Evolutionary conservation across 2,329 filamentous ascomycete genomes (phyloP).

Genomic region (Periconia sp.): DNA sequence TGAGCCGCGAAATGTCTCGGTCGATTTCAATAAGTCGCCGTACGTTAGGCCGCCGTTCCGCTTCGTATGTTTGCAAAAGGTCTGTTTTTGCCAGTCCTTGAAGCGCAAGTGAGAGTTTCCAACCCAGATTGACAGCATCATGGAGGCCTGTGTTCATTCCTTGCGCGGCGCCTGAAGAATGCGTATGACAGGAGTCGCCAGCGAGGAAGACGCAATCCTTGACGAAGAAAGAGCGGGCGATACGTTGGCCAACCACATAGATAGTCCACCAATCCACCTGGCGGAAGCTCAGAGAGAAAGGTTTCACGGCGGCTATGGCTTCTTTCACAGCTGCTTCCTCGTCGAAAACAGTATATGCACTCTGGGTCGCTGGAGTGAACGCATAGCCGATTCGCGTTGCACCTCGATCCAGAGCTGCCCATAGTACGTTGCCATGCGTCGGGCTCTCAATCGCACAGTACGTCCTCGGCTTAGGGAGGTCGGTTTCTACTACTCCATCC

Average conservation of each 20-base stretch:
- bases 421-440: conserved; percentile 58
- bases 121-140: conserved; percentile 57
- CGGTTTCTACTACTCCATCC: conserved; percentile 53
- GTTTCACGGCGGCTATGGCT: conserved; percentile 44
- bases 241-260: conserved; percentile 48
- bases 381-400: conserved; percentile 58
- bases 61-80: conserved; percentile 53
- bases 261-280: conserved; percentile 50
- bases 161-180: conserved; percentile 58
- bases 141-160: conserved; percentile 62
- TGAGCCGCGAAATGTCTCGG: conserved; percentile 37
- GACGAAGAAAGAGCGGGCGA: conserved; percentile 34
- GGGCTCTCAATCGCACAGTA: conserved; percentile 55
- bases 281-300: conserved; percentile 44
- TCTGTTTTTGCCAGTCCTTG: conserved; percentile 40
- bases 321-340: conserved; percentile 43
- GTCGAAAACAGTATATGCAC: conserved; percentile 39
- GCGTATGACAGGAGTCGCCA: conserved; percentile 61
- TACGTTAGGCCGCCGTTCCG: conserved; percentile 53
- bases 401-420: conserved; percentile 57
- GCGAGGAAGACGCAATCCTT: conserved; percentile 56
- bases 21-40: conserved; percentile 43
- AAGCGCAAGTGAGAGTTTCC: conserved; percentile 55
- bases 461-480: conserved; percentile 51
- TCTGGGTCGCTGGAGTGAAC: conserved; percentile 47